These are phyloP conservation scores for Thamnidium elegans DNA, from an alignment of 192 early-diverging fungal species.

Conservation along the genomic window DNA sequence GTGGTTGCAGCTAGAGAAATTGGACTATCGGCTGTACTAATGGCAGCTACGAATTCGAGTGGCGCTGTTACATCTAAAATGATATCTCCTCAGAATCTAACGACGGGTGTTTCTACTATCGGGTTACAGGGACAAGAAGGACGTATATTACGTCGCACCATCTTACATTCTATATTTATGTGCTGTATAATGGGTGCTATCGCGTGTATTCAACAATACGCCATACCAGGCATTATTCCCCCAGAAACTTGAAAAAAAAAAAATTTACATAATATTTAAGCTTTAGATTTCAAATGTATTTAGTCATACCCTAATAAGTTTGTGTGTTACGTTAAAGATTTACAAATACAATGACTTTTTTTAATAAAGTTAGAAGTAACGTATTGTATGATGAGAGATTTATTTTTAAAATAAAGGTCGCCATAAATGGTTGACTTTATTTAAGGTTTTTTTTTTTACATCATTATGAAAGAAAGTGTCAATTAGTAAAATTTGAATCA, in stretches of 20 bases:
- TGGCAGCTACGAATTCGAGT: slow-evolving; percentile 32
- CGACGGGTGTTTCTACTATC: slow-evolving; percentile 34
- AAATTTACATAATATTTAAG: neutral
- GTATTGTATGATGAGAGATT: no score
- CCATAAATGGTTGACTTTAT: no score
- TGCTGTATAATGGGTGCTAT: slow-evolving; percentile 26
- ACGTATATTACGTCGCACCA: slow-evolving; percentile 20
- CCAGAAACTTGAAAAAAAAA: neutral
- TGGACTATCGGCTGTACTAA: slow-evolving; percentile 27
- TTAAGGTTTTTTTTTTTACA: no score
- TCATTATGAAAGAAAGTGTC: no score
- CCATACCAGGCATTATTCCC: slow-evolving; percentile 22
- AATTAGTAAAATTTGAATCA: no score
- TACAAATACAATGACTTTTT: neutral
- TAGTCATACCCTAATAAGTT: no score
- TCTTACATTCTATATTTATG: slow-evolving; percentile 30
- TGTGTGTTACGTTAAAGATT: no score
- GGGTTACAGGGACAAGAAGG: slow-evolving; percentile 34
- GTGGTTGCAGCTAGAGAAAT: slow-evolving; percentile 36
- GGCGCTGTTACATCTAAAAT: slow-evolving; percentile 34
- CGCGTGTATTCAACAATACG: slow-evolving; percentile 26
- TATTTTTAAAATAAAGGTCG: no score
- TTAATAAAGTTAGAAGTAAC: neutral
- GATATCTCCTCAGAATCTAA: slow-evolving; percentile 37
- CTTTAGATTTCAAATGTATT: no score